These are phyloP conservation scores for Dryas integrifolia DNA, from an alignment of 331 rosid species.

Conservation along the genomic window DNA sequence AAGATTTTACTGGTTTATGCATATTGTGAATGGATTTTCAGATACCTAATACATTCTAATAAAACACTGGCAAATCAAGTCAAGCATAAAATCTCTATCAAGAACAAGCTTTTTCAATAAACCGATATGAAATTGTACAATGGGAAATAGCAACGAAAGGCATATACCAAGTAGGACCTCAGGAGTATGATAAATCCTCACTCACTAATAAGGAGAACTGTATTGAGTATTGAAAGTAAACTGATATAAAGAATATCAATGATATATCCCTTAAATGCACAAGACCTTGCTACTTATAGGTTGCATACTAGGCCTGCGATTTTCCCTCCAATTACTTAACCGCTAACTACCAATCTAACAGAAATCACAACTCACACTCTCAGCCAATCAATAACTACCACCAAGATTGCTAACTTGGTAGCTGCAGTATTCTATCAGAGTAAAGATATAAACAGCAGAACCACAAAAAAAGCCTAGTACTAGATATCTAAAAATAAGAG, in stretches of 20 bases:
- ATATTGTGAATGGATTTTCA: neutral
- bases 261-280: too few relatives aligned
- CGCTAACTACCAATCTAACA: too few relatives aligned
- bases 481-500: neutral
- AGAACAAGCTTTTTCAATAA: neutral
- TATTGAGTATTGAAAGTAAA: too few relatives aligned
- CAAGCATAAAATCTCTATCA: neutral
- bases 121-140: neutral
- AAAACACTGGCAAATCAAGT: neutral
- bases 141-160: neutral
- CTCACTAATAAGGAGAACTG: too few relatives aligned
- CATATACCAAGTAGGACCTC: neutral
- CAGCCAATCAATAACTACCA: too few relatives aligned
- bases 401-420: too few relatives aligned
- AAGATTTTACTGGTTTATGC: neutral
- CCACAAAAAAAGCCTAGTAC: too few relatives aligned
- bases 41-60: neutral
- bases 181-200: neutral
- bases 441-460: conserved; percentile 3
- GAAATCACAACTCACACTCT: too few relatives aligned
- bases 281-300: too few relatives aligned
- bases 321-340: too few relatives aligned
- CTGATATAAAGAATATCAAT: too few relatives aligned
- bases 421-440: neutral
- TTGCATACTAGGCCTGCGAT: too few relatives aligned